A percentile compares a stretch with the other conserved stretches of the same genome.
phyloP scores from a whole-genome alignment of 2,329 filamentous ascomycete genomes.

The Venturia effusa region DNA sequence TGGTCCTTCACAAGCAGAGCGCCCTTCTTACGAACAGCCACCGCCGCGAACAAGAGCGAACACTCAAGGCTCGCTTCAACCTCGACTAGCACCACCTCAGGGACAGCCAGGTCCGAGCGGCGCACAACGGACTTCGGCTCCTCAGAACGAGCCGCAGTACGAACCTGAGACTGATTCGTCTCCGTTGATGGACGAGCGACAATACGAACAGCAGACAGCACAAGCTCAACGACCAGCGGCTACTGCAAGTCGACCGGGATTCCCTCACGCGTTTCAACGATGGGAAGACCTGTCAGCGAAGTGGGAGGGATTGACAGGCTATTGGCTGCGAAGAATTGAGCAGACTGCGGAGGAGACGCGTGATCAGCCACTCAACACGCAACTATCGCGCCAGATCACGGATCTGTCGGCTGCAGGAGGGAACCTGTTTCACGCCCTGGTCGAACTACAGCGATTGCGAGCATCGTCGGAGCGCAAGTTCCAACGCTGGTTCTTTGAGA shows the following conservation, averaged over 20 bases:
- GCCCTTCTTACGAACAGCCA: not conserved
- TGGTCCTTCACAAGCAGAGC: not conserved
- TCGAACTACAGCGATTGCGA: slow-evolving; percentile 84
- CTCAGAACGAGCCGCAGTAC: not conserved
- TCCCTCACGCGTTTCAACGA: slow-evolving; percentile 93
- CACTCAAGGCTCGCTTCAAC: slow-evolving; percentile 4
- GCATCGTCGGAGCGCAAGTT: slow-evolving; percentile 97
- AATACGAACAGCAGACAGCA: slow-evolving; percentile 12
- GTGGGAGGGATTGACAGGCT: slow-evolving; percentile 94
- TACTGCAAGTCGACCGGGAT: slow-evolving; percentile 31
- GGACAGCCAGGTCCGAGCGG: slow-evolving; percentile 6
- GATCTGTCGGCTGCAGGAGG: slow-evolving; percentile 95
- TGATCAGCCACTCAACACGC: slow-evolving; percentile 70
- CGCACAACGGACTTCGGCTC: slow-evolving; percentile 1
- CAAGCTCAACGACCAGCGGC: slow-evolving; percentile 18
- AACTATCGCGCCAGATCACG: slow-evolving; percentile 86
- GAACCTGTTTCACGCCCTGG: slow-evolving; percentile 94
- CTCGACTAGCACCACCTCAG: not conserved
- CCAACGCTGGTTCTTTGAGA: slow-evolving; percentile 97
- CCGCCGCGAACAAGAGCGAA: slow-evolving; percentile 2
- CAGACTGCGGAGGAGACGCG: slow-evolving; percentile 80
- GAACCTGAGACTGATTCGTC: not conserved
- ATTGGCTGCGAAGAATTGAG: slow-evolving; percentile 90
- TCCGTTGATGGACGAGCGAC: not conserved
- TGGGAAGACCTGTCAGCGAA: slow-evolving; percentile 97